phyloP scores from a whole-genome alignment of 495 filamentous ascomycete species.

The Eremomyces bilateralis region DNA sequence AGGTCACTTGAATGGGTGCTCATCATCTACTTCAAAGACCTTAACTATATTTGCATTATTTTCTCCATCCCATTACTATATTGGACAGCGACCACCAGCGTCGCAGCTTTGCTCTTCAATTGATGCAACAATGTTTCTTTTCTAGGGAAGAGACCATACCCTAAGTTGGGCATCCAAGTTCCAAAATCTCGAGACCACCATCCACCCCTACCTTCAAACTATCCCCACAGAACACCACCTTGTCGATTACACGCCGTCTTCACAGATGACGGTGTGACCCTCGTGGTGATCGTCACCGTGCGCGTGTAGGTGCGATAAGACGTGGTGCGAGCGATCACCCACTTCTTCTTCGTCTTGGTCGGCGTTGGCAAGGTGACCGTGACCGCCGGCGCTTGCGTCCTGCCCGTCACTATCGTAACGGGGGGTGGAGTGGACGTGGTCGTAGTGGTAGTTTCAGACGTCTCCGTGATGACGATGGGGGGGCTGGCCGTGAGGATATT shows the following conservation, averaged over 20 bases:
- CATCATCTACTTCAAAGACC: too few species aligned
- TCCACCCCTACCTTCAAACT: too few species aligned
- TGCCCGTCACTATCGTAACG: constrained; percentile 9
- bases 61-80: too few species aligned
- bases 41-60: too few species aligned
- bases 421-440: constrained; percentile 9
- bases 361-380: constrained; percentile 13
- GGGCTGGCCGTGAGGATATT: constrained; percentile 12
- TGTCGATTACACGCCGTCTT: constrained; percentile 6
- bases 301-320: constrained; percentile 6
- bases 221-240: constrained; percentile 8
- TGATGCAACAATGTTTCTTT: too few species aligned
- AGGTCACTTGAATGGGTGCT: too few species aligned
- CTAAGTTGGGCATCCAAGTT: too few species aligned
- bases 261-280: constrained; percentile 7
- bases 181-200: too few species aligned
- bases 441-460: constrained; percentile 2
- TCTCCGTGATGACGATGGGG: constrained; percentile 10
- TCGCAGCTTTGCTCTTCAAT: too few species aligned
- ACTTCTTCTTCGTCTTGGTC: constrained; percentile 9
- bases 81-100: too few species aligned
- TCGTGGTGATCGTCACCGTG: constrained; percentile 10
- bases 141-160: too few species aligned
- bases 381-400: constrained; percentile 5
- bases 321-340: constrained; percentile 7